Percentiles rank a stretch among this genome's conserved stretches.
Evolutionary conservation across 495 filamentous ascomycete genomes (phyloP).

Genomic region (Tuber umbilicatum): DNA sequence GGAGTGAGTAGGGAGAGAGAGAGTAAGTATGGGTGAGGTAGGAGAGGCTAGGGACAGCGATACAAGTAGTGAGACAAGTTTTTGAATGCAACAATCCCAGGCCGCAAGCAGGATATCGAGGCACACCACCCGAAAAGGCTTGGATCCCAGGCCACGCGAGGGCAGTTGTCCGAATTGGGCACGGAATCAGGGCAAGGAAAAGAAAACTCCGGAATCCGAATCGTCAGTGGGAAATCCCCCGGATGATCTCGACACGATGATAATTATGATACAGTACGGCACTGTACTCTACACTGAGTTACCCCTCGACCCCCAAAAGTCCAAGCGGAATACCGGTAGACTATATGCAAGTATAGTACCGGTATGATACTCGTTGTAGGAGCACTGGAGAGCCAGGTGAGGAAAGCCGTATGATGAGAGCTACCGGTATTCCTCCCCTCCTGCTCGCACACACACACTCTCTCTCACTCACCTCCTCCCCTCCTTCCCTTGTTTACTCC

Average conservation of each 20-base stretch:
- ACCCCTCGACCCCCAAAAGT: no score
- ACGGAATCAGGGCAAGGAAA: constrained; percentile 1
- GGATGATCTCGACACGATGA: not conserved
- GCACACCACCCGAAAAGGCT: constrained; percentile 1
- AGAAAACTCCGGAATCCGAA: not conserved
- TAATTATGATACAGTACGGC: no score
- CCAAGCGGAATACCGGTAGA: no score
- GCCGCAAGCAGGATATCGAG: not conserved
- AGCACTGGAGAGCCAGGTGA: not conserved
- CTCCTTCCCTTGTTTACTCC: not conserved
- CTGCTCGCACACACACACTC: no score
- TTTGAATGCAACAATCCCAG: not conserved
- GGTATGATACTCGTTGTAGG: not conserved
- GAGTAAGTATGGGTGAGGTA: not conserved
- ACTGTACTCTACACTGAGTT: no score
- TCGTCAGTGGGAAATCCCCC: not conserved
- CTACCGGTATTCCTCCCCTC: not conserved
- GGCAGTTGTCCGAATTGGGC: constrained; percentile 1
- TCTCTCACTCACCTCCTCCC: not conserved
- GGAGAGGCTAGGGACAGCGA: not conserved
- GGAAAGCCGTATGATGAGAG: not conserved
- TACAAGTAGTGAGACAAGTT: not conserved
- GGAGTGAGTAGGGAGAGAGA: not conserved
- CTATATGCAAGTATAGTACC: not conserved
- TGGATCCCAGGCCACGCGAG: not conserved